Evolutionary conservation across 2,329 filamentous ascomycete genomes (phyloP).

Genomic region (Niveomyces coronatus): DNA sequence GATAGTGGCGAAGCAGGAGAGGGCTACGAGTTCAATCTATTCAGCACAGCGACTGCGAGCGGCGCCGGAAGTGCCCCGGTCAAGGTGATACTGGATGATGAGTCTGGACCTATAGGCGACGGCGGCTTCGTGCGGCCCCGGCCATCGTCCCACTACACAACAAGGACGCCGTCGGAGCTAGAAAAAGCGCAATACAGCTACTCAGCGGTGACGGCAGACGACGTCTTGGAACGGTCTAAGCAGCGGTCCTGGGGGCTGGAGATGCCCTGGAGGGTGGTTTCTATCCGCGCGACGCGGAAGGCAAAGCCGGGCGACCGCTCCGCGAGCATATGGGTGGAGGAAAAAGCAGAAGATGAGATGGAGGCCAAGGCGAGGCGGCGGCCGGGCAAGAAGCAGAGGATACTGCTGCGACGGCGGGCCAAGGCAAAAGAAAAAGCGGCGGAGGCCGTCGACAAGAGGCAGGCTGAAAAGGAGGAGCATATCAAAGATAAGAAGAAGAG

Average conservation of each 20-base stretch:
- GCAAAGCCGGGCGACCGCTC: slow-evolving; percentile 11
- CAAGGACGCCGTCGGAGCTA: slow-evolving; percentile 24
- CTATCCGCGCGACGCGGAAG: slow-evolving; percentile 28
- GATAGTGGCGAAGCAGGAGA: slow-evolving; percentile 16
- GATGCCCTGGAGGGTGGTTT: slow-evolving; percentile 48
- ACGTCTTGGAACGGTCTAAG: slow-evolving; percentile 34
- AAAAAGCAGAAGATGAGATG: slow-evolving; percentile 10
- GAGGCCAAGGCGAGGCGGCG: slow-evolving; percentile 26
- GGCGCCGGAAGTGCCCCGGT: slow-evolving; percentile 16
- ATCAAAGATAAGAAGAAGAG: slow-evolving; percentile 48
- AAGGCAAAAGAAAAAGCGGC: slow-evolving; percentile 32
- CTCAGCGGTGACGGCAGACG: slow-evolving; percentile 42
- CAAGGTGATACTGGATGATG: slow-evolving; percentile 41
- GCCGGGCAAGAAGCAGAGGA: slow-evolving; percentile 49
- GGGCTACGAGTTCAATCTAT: slow-evolving; percentile 42
- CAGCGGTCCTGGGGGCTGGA: slow-evolving; percentile 46
- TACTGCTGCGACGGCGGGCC: slow-evolving; percentile 37
- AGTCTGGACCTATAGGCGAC: slow-evolving; percentile 26
- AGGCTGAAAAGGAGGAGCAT: slow-evolving; percentile 42
- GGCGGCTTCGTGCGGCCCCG: slow-evolving; percentile 27
- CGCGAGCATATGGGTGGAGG: slow-evolving; percentile 11
- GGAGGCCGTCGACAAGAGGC: slow-evolving; percentile 27
- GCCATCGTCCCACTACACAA: slow-evolving; percentile 41
- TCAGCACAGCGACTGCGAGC: slow-evolving; percentile 33
- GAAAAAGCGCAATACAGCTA: slow-evolving; percentile 29